Evolutionary conservation across 2,329 filamentous ascomycete species (phyloP).

Genomic region (Hymenoscyphus scutula): DNA sequence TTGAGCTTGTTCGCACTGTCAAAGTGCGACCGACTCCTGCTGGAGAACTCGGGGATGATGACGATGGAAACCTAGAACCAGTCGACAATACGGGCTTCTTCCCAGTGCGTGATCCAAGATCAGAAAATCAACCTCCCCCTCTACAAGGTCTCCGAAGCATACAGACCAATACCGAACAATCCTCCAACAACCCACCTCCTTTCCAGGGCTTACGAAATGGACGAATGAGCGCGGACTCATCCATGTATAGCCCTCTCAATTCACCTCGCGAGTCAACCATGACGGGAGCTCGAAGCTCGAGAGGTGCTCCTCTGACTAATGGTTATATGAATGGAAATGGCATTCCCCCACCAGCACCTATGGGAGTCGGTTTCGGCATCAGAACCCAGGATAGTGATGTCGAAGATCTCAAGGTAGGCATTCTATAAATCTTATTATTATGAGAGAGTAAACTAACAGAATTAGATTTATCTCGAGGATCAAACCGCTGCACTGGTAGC

Average conservation of each 20-base stretch:
- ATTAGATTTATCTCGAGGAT: constrained; percentile 73
- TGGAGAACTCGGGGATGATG: constrained; percentile 74
- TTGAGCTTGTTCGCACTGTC: constrained; percentile 79
- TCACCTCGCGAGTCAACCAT: constrained; percentile 59
- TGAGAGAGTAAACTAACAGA: constrained; percentile 24
- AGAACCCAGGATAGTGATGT: constrained; percentile 47
- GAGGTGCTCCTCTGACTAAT: constrained; percentile 24
- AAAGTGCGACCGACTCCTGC: constrained; percentile 78
- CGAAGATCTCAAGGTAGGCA: constrained; percentile 59
- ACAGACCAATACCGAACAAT: constrained; percentile 26
- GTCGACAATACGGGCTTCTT: constrained; percentile 69
- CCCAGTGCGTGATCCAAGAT: constrained; percentile 47
- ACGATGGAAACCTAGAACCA: constrained; percentile 65
- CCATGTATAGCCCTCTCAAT: constrained; percentile 70
- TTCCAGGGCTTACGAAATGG: constrained; percentile 57
- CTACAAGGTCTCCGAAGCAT: constrained; percentile 52
- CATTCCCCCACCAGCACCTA: constrained; percentile 29
- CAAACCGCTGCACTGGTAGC: constrained; percentile 77
- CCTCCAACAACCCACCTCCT: constrained; percentile 46
- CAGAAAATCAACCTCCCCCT: constrained; percentile 41
- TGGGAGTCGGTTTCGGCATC: constrained; percentile 42
- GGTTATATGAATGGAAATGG: constrained; percentile 35
- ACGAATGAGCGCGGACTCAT: constrained; percentile 65
- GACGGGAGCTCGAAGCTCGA: constrained; percentile 35
- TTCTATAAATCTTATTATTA: constrained; percentile 2